Evolutionary conservation across 306 rosid genomes (phyloP).

Genomic region (Malus asiatica): DNA sequence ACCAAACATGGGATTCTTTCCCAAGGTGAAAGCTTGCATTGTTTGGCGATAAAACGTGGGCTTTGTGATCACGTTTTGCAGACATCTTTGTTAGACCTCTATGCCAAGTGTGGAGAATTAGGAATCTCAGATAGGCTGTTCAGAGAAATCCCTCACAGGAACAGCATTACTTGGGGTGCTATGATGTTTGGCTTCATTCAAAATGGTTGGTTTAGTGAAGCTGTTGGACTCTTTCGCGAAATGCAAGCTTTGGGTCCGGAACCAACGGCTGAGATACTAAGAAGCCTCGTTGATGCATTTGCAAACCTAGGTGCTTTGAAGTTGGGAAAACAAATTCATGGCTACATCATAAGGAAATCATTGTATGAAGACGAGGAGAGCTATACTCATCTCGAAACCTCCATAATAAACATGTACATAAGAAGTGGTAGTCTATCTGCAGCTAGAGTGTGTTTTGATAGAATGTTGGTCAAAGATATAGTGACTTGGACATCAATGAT

Average conservation of each 20-base stretch:
- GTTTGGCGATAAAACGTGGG: constrained; percentile 38
- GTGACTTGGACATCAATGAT: constrained; percentile 58
- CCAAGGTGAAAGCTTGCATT: constrained; percentile 32
- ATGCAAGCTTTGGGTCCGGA: constrained; percentile 28
- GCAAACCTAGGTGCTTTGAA: constrained; percentile 48
- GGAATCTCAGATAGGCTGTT: constrained; percentile 33
- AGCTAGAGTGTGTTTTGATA: constrained; percentile 28
- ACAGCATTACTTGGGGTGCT: constrained; percentile 38
- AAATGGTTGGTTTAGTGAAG: constrained; percentile 34
- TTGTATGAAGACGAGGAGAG: constrained; percentile 2
- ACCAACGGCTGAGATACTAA: constrained; percentile 32
- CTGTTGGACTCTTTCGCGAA: constrained; percentile 31
- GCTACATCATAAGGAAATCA: constrained; percentile 29
- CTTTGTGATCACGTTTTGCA: constrained; percentile 36
- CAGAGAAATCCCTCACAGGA: constrained; percentile 22
- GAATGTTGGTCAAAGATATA: constrained; percentile 35
- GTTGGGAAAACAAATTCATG: constrained; percentile 38
- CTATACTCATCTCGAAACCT: constrained; percentile 30
- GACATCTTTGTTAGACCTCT: constrained; percentile 38
- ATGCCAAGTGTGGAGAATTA: constrained; percentile 37
- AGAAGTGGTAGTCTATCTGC: constrained; percentile 42
- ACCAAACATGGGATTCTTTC: constrained; percentile 29
- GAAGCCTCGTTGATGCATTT: constrained; percentile 41
- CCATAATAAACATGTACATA: constrained; percentile 48
- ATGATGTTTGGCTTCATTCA: constrained; percentile 52